Evolutionary conservation across 352 stramenopile species (phyloP).

Genomic region (Globisporangium radiosum): DNA sequence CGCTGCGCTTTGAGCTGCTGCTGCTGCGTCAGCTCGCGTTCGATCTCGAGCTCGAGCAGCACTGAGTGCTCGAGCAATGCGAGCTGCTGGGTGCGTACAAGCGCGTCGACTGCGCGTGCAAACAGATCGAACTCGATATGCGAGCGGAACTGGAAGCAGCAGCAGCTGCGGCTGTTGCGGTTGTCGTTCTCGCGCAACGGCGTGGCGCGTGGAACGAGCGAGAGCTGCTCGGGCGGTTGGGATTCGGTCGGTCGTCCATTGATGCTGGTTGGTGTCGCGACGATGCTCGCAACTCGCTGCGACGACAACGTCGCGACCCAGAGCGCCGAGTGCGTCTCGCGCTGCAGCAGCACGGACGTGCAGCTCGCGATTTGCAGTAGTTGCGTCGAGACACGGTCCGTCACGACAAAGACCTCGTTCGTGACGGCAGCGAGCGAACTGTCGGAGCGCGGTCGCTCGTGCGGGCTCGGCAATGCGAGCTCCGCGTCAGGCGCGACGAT

Average conservation of each 20-base stretch:
- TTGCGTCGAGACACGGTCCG: constrained; percentile 42
- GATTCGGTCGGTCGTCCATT: neutral
- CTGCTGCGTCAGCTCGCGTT: constrained; percentile 7
- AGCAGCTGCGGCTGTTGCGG: constrained; percentile 29
- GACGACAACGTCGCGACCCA: constrained; percentile 30
- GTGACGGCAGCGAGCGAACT: constrained; percentile 15
- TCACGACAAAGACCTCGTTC: constrained; percentile 41
- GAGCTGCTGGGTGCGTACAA: constrained; percentile 32
- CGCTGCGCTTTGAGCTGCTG: neutral
- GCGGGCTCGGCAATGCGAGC: constrained; percentile 25
- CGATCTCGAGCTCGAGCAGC: constrained; percentile 50
- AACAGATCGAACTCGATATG: constrained; percentile 52
- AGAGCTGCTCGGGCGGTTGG: neutral
- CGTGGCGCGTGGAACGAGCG: neutral
- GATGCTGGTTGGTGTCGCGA: neutral
- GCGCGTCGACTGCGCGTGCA: constrained; percentile 25
- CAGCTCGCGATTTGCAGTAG: constrained; percentile 49
- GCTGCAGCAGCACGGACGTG: constrained; percentile 28
- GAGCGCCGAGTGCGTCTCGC: constrained; percentile 34
- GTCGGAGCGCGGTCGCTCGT: constrained; percentile 4
- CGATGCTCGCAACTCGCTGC: neutral
- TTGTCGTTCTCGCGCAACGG: neutral
- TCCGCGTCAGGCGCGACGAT: constrained; percentile 41
- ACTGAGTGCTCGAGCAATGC: constrained; percentile 44
- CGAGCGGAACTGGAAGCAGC: constrained; percentile 61